A percentile compares a stretch with the other conserved stretches of the same genome.
Evolutionary conservation across 2,329 filamentous ascomycete species (phyloP).

Genomic region (Parafenestella ontariensis): DNA sequence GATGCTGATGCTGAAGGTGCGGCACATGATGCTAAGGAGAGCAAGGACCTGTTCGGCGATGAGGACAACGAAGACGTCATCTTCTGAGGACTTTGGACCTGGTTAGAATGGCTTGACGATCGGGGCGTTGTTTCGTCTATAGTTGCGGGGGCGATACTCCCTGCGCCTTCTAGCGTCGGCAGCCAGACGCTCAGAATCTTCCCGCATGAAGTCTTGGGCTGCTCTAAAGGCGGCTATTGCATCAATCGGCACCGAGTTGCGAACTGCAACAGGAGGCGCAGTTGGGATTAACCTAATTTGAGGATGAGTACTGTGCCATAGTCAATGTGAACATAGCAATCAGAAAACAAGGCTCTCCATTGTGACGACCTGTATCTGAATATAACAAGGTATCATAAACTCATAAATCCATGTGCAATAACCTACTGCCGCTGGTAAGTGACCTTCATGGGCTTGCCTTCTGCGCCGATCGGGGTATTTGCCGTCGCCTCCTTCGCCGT

Average conservation of each 20-base stretch:
- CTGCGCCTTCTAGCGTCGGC: background rate
- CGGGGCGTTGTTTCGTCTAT: background rate
- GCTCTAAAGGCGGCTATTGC: conserved; percentile 1
- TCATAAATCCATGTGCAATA: conserved; percentile 28
- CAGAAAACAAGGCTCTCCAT: conserved; percentile 13
- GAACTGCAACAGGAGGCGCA: background rate
- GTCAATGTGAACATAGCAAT: conserved; percentile 10
- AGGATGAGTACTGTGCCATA: conserved; percentile 16
- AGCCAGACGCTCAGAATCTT: background rate
- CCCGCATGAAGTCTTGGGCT: conserved; percentile 3
- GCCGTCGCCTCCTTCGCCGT: conserved; percentile 92
- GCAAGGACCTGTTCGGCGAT: conserved; percentile 73
- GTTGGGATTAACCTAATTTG: background rate
- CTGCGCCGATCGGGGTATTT: conserved; percentile 79
- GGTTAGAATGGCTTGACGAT: conserved; percentile 1
- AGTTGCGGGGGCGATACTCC: background rate
- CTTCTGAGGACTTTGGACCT: conserved; percentile 61
- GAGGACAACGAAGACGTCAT: conserved; percentile 86
- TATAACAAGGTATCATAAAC: conserved; percentile 34
- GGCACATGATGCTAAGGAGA: conserved; percentile 49
- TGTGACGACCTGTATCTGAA: conserved; percentile 13
- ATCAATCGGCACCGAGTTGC: background rate
- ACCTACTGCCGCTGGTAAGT: conserved; percentile 89
- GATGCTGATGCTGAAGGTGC: conserved; percentile 6
- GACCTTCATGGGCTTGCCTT: conserved; percentile 83